phyloP scores from a whole-genome alignment of 2,329 filamentous ascomycete genomes.

The Acrocalymma vagum region DNA sequence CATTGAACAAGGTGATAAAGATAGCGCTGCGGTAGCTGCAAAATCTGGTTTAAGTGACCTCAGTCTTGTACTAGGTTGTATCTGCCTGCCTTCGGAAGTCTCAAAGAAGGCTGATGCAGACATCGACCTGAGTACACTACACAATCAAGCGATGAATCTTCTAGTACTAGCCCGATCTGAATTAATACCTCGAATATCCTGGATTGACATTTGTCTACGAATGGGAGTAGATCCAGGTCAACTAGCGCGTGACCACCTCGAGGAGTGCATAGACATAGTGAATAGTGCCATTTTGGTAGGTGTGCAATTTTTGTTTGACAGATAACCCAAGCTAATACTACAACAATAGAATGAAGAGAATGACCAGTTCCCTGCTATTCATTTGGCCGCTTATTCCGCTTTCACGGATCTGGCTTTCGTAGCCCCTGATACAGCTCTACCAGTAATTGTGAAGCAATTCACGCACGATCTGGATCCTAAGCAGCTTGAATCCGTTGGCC shows the following conservation, averaged over 20 bases:
- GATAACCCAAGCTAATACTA: constrained; percentile 2
- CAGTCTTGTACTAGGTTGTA: constrained; percentile 66
- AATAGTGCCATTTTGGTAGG: constrained; percentile 64
- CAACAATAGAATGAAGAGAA: constrained; percentile 28
- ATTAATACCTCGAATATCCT: constrained; percentile 78
- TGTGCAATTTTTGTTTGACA: constrained; percentile 26
- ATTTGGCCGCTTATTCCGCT: constrained; percentile 79
- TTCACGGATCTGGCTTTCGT: constrained; percentile 94
- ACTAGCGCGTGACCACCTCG: constrained; percentile 71
- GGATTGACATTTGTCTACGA: constrained; percentile 88
- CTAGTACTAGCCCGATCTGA: constrained; percentile 81
- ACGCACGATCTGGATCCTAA: constrained; percentile 74
- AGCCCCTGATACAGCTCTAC: constrained; percentile 81
- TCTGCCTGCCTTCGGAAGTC: constrained; percentile 68
- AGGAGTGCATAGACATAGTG: constrained; percentile 74
- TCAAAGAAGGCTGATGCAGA: constrained; percentile 53
- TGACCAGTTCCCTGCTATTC: constrained; percentile 53
- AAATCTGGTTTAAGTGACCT: constrained; percentile 73
- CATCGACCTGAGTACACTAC: constrained; percentile 61
- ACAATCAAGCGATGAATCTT: constrained; percentile 77
- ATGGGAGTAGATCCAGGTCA: constrained; percentile 84
- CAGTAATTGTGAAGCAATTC: constrained; percentile 78
- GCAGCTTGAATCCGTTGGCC: constrained; percentile 77
- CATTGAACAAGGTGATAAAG: constrained; percentile 76
- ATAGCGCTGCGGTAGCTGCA: constrained; percentile 72